These are phyloP conservation scores for Cytospora chrysosperma DNA, from an alignment of 2,329 filamentous ascomycete species.

Conservation along the genomic window DNA sequence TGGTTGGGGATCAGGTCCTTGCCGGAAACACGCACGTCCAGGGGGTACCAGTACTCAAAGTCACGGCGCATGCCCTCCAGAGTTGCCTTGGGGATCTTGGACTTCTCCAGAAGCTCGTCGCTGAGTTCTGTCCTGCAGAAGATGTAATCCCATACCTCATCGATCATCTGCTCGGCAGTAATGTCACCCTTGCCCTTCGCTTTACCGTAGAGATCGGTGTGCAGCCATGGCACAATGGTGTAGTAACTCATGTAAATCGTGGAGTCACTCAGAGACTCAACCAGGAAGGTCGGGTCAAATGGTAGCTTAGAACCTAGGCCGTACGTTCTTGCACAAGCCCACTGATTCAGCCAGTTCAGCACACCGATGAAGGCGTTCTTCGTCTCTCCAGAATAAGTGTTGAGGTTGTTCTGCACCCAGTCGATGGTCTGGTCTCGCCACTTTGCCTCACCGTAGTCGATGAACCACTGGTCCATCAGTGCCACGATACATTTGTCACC, in stretches of 20 bases:
- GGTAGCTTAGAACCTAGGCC: slow-evolving; percentile 92
- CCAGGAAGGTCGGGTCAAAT: slow-evolving; percentile 87
- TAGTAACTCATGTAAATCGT: slow-evolving; percentile 91
- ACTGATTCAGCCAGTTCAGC: slow-evolving; percentile 89
- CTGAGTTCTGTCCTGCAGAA: slow-evolving; percentile 74
- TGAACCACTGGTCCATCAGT: slow-evolving; percentile 94
- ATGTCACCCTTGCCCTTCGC: slow-evolving; percentile 68
- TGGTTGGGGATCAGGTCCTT: slow-evolving; percentile 95
- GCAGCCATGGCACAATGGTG: slow-evolving; percentile 64
- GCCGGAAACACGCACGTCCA: slow-evolving; percentile 83
- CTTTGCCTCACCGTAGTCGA: slow-evolving; percentile 89
- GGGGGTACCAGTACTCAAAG: slow-evolving; percentile 96
- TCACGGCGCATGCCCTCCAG: slow-evolving; percentile 82
- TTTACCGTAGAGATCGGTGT: slow-evolving; percentile 83
- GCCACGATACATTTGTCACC: slow-evolving; percentile 92
- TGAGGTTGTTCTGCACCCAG: slow-evolving; percentile 70
- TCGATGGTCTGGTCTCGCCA: slow-evolving; percentile 78
- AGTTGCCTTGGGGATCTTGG: slow-evolving; percentile 70
- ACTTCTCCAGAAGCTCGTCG: slow-evolving; percentile 62
- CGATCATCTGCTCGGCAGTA: slow-evolving; percentile 81
- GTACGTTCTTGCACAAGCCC: slow-evolving; percentile 90
- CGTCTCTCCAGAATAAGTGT: slow-evolving; percentile 77
- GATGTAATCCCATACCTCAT: slow-evolving; percentile 95
- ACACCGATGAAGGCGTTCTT: slow-evolving; percentile 81
- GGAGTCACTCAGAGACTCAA: slow-evolving; percentile 88